Conservation (phyloP, 1,139 yeast species). For the Wickerhamiella infanticola region DNA sequence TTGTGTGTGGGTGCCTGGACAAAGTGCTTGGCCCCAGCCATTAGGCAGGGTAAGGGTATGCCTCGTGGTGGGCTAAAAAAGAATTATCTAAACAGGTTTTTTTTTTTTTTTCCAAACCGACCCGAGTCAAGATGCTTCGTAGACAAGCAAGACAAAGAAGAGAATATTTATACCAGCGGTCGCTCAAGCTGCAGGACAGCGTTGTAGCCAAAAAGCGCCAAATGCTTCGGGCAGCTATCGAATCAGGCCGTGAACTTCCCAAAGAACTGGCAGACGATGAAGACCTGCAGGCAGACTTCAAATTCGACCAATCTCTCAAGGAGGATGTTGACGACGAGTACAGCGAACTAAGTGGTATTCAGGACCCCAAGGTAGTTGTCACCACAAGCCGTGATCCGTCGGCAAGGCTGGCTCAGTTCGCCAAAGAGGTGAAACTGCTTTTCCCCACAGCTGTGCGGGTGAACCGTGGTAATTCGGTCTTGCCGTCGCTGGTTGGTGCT, state of each 20-base stretch:
- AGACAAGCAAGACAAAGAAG: slow-evolving; percentile 92
- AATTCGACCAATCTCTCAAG: slow-evolving; percentile 61
- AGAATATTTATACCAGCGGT: slow-evolving; percentile 78
- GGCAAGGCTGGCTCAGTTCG: slow-evolving; percentile 69
- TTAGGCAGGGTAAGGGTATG: too few species aligned
- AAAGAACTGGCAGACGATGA: slow-evolving; percentile 83
- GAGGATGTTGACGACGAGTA: slow-evolving; percentile 71
- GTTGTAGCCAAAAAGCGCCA: slow-evolving; percentile 74
- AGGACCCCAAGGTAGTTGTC: slow-evolving; percentile 83
- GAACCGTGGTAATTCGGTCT: slow-evolving; percentile 83
- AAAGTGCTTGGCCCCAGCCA: too few species aligned
- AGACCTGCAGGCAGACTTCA: slow-evolving; percentile 60
- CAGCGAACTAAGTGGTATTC: slow-evolving; percentile 68
- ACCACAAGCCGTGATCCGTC: slow-evolving; percentile 92
- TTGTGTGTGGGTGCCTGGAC: too few species aligned
- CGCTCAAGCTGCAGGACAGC: slow-evolving; percentile 81
- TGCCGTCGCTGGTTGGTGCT: slow-evolving; percentile 73
- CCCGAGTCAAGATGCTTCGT: slow-evolving; percentile 36
- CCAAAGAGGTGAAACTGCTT: slow-evolving; percentile 77
- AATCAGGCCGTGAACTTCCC: slow-evolving; percentile 79
- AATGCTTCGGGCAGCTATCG: slow-evolving; percentile 72
- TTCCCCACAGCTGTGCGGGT: slow-evolving; percentile 82
- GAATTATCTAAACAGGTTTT: too few species aligned
- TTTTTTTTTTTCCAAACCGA: too few species aligned
- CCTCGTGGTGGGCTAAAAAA: too few species aligned